Conservation (phyloP, 2,329 filamentous ascomycete species). For the Apiospora malaysiana region DNA sequence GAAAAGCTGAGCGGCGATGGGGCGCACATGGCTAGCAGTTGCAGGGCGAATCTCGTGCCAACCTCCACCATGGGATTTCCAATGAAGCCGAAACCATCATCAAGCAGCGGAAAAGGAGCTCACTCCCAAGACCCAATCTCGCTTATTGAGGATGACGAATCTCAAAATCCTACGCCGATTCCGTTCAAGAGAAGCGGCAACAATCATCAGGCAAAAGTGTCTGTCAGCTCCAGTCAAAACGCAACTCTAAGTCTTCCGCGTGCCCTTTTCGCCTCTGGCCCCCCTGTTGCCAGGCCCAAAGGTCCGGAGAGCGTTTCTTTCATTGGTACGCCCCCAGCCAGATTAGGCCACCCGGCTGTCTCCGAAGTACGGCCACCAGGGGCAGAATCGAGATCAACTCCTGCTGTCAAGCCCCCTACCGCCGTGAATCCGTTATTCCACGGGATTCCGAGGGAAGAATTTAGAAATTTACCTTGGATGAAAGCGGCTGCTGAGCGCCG, state of each 20-base stretch:
- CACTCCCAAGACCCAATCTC: neutral
- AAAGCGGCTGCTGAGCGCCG: neutral
- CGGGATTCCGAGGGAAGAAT: neutral
- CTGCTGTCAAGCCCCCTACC: neutral
- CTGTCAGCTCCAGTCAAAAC: neutral
- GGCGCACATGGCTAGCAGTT: neutral
- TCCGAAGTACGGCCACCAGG: neutral
- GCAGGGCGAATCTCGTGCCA: neutral
- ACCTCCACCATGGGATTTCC: neutral
- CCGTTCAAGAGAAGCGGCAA: neutral
- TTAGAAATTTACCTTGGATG: neutral
- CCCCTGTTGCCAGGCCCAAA: neutral
- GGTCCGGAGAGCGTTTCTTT: conserved; percentile 9
- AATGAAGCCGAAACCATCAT: neutral
- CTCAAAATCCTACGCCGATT: neutral
- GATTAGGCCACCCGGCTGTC: neutral
- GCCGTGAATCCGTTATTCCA: neutral
- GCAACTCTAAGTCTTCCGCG: neutral
- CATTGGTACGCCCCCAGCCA: neutral
- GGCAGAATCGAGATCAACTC: neutral
- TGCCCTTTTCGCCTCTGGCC: neutral
- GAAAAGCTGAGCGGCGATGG: neutral
- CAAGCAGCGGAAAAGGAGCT: neutral
- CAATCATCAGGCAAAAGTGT: neutral
- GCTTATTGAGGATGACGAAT: neutral